A percentile compares a stretch with the other conserved stretches of the same genome.
Conservation (phyloP, 2,329 filamentous ascomycete species). For the Zasmidium cellare region DNA sequence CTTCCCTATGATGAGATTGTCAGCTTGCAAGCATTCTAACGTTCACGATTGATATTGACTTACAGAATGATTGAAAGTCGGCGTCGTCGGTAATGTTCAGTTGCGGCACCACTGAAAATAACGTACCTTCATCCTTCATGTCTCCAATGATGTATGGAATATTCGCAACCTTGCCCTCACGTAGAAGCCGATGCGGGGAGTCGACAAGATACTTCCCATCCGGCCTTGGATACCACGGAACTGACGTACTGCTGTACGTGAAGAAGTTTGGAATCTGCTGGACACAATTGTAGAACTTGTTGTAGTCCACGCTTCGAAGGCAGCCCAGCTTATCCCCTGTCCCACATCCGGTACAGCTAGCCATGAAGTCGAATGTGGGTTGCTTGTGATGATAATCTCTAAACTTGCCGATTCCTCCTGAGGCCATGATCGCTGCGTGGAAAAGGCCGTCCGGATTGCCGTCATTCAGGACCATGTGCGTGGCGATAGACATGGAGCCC, state of each 20-base stretch:
- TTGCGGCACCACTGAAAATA: constrained; percentile 2
- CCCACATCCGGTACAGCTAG: constrained; percentile 5
- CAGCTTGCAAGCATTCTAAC: neutral
- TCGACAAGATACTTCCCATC: constrained; percentile 9
- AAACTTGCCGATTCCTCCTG: constrained; percentile 54
- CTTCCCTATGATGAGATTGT: neutral
- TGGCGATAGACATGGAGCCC: constrained; percentile 65
- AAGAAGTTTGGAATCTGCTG: constrained; percentile 13
- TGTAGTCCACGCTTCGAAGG: constrained; percentile 50
- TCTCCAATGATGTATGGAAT: constrained; percentile 16
- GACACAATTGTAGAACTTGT: constrained; percentile 21
- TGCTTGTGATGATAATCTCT: constrained; percentile 36
- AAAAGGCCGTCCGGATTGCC: constrained; percentile 66
- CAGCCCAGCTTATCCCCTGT: constrained; percentile 50
- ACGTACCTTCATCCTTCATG: constrained; percentile 9
- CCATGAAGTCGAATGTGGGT: constrained; percentile 10
- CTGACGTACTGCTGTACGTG: neutral
- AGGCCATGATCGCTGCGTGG: constrained; percentile 74
- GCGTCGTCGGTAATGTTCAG: constrained; percentile 14
- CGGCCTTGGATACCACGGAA: constrained; percentile 10
- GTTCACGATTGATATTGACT: neutral
- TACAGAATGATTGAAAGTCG: constrained; percentile 16
- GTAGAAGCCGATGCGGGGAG: constrained; percentile 8
- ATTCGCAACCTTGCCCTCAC: constrained; percentile 10
- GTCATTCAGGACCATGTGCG: constrained; percentile 72